Evolutionary conservation across 495 filamentous ascomycete genomes (phyloP).

Genomic region (Penicillium riverlandense): DNA sequence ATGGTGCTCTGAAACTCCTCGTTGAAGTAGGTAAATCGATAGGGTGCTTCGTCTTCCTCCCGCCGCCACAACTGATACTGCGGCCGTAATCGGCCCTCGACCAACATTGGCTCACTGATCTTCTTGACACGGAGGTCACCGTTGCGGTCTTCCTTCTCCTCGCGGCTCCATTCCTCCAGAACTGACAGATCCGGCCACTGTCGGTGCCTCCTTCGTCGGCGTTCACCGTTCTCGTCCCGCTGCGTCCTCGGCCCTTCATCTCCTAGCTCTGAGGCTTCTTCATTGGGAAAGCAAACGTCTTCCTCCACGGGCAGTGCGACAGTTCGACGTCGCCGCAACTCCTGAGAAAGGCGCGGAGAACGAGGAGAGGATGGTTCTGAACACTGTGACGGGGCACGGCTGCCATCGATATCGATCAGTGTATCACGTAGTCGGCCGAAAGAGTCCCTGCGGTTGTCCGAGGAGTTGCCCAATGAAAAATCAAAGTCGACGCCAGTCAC

Average conservation of each 20-base stretch:
- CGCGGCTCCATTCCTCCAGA: constrained; percentile 82
- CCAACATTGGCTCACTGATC: constrained; percentile 85
- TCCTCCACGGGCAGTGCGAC: constrained; percentile 57
- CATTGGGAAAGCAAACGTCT: constrained; percentile 89
- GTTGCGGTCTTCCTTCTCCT: constrained; percentile 85
- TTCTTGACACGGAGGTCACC: constrained; percentile 85
- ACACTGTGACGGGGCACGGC: constrained; percentile 16
- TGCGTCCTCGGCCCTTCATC: constrained; percentile 51
- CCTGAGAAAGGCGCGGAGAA: constrained; percentile 27
- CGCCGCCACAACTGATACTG: constrained; percentile 75
- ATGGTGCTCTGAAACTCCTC: constrained; percentile 92
- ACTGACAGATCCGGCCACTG: constrained; percentile 67
- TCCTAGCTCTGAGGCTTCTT: constrained; percentile 67
- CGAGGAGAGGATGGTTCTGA: constrained; percentile 22
- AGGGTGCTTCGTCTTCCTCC: constrained; percentile 84
- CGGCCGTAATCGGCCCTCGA: constrained; percentile 80
- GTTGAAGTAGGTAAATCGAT: constrained; percentile 97
- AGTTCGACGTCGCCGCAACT: constrained; percentile 42
- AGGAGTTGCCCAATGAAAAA: constrained; percentile 20
- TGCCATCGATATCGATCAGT: constrained; percentile 53
- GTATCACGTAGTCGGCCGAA: constrained; percentile 36
- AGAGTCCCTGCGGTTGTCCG: constrained; percentile 30
- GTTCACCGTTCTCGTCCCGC: constrained; percentile 37
- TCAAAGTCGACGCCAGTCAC: constrained; percentile 47
- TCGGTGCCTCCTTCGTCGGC: constrained; percentile 47